A percentile compares a stretch with the other conserved stretches of the same genome.
phyloP scores from a whole-genome alignment of 345 rosid genomes.

The Clausena lansium region DNA sequence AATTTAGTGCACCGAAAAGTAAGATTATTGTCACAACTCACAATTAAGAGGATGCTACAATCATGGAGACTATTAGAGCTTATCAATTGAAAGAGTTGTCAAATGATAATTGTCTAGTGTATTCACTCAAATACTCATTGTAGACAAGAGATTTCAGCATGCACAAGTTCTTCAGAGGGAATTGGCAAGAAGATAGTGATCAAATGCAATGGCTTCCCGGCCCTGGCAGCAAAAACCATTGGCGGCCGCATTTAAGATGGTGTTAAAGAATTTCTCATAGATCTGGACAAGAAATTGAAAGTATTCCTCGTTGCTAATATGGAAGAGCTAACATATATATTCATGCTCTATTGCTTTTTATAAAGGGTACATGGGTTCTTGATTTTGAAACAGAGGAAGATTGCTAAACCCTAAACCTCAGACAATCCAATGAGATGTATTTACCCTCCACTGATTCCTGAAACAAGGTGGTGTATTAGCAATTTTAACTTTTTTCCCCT shows the following conservation, averaged over 20 bases:
- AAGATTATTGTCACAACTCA: neutral
- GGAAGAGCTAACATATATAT: neutral
- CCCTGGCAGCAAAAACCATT: neutral
- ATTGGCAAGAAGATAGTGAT: neutral
- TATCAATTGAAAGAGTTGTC: neutral
- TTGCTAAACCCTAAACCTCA: no score
- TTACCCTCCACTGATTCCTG: no score
- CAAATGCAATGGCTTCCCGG: neutral
- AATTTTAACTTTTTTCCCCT: no score
- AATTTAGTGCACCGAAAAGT: neutral
- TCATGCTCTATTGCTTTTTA: no score
- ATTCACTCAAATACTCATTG: neutral
- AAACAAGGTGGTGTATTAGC: no score
- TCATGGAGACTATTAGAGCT: neutral
- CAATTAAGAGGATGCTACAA: neutral
- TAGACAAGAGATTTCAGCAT: neutral
- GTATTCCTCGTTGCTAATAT: neutral
- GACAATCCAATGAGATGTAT: no score
- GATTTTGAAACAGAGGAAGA: no score
- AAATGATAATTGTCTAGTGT: neutral
- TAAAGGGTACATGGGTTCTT: no score
- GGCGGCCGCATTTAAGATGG: no score
- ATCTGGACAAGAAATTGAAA: neutral
- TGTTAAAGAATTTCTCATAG: constrained; percentile 9
- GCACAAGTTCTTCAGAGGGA: neutral